Evolutionary conservation across 306 rosid genomes (phyloP), one percentile per base, ranked within the genome.

Genomic region (Ormosia semicastrata): DNA sequence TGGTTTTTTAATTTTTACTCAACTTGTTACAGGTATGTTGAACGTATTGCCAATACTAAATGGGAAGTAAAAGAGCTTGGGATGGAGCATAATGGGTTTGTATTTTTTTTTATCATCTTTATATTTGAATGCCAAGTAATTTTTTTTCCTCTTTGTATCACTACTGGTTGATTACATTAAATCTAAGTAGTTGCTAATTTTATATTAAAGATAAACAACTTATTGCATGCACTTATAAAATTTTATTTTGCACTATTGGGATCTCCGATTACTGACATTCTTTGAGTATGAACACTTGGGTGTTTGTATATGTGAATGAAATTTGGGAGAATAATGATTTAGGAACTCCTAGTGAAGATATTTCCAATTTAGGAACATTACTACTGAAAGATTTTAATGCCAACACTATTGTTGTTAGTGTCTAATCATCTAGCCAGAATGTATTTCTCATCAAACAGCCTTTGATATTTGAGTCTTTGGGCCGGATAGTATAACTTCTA

Each of bases 21-120:
- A 54, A 65, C 44, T 18, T 77, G 41, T 75, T 86, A 79, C 93
- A 95, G 99, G 81, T 95, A 95, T 86, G 94, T 89, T 74, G 99
- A 93, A 43, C 97, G 98, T 46, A 87, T 95, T 79, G 90, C 98
- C 53, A 95, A 89, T 87, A 89, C 94, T 82, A 95, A 91, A 80
- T 95, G 99, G 99, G 99, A 95, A 87, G 90, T 95, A 71, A 95
- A 87, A 85, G 99, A 93, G 78, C 98, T 95, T 81, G 99, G 99
- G 50, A 82, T 95, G 54, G 99, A 95, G 85, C 99, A 95, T 90
- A 95, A 96, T 68, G 97, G 98, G 99, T 96, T 50, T 82, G 97
- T 88, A 82, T 79, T 76, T 75, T 89, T n/a, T n/a, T 63, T 11
- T 36, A 65, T 73, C 66, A 8, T 71, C 77, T 77, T 67, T 52